A percentile compares a stretch with the other conserved stretches of the same genome.
Conservation (phyloP, 1,284 basidiomycete species). For the Irpex lacteus region DNA sequence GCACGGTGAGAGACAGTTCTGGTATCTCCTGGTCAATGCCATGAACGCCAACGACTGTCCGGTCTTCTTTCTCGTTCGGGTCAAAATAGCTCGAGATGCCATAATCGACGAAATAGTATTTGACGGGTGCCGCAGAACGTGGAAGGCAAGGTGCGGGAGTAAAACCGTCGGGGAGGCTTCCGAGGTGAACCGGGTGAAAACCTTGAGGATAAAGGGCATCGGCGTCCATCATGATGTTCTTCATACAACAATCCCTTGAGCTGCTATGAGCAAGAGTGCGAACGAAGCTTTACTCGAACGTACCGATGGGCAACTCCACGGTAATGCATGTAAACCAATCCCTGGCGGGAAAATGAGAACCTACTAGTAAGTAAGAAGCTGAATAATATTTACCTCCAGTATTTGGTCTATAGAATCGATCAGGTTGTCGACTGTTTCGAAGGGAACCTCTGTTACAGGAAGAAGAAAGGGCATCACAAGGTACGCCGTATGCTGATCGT, state of each 20-base stretch:
- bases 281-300: neutral
- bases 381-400: constrained; percentile 30
- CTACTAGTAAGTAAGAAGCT: neutral
- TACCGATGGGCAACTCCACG: constrained; percentile 39
- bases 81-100: constrained; percentile 13
- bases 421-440: constrained; percentile 24
- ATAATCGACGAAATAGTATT: constrained; percentile 19
- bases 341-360: constrained; percentile 22
- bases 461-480: constrained; percentile 26
- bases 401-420: constrained; percentile 26
- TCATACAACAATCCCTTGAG: constrained; percentile 32
- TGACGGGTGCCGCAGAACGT: constrained; percentile 16
- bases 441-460: constrained; percentile 18
- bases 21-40: constrained; percentile 22
- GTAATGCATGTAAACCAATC: constrained; percentile 37
- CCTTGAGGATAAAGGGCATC: constrained; percentile 22
- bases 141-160: constrained; percentile 16
- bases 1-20: constrained; percentile 17
- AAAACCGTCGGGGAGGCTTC: constrained; percentile 5
- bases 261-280: too few species aligned
- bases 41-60: constrained; percentile 11
- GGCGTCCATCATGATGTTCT: constrained; percentile 38
- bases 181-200: constrained; percentile 24
- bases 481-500: constrained; percentile 10
- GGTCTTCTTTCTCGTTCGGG: neutral